Evolutionary conservation across 192 early-diverging fungal species (phyloP).

Genomic region (Coemansia sp.): DNA sequence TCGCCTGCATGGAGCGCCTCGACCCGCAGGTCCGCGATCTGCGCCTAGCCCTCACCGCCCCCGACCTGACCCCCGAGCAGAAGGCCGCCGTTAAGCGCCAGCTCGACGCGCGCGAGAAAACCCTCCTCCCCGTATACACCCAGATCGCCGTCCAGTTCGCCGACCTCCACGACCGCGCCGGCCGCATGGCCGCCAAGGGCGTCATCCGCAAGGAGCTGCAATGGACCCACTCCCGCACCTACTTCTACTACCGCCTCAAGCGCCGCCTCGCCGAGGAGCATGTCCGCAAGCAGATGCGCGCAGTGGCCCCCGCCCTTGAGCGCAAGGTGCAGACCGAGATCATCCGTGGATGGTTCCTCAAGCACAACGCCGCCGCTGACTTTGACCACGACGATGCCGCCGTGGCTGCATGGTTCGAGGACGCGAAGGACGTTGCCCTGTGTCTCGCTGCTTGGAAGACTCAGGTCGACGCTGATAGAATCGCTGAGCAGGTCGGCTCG

Average conservation of each 20-base stretch:
- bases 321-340: constrained; percentile 56
- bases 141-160: constrained; percentile 96
- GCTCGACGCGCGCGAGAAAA: constrained; percentile 83
- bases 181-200: constrained; percentile 95
- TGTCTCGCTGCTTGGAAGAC: constrained; percentile 14
- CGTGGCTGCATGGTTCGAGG: constrained; percentile 66
- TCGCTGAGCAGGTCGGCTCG: constrained; percentile 4
- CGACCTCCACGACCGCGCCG: constrained; percentile 94
- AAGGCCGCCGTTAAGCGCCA: constrained; percentile 66
- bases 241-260: constrained; percentile 93
- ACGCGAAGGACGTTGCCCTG: neutral
- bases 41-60: constrained; percentile 63
- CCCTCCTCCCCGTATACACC: constrained; percentile 87
- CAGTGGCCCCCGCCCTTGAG: constrained; percentile 22
- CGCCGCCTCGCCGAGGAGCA: constrained; percentile 83
- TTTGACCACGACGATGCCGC: constrained; percentile 57
- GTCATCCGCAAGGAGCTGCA: constrained; percentile 76
- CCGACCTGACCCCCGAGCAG: constrained; percentile 59
- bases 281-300: constrained; percentile 58
- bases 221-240: constrained; percentile 77
- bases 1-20: constrained; percentile 91
- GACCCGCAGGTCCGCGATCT: constrained; percentile 75
- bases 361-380: constrained; percentile 32
- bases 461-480: neutral
- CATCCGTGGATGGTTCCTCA: constrained; percentile 65